phyloP scores from a whole-genome alignment of 208 protist genomes.

The Crithidia bombi region DNA sequence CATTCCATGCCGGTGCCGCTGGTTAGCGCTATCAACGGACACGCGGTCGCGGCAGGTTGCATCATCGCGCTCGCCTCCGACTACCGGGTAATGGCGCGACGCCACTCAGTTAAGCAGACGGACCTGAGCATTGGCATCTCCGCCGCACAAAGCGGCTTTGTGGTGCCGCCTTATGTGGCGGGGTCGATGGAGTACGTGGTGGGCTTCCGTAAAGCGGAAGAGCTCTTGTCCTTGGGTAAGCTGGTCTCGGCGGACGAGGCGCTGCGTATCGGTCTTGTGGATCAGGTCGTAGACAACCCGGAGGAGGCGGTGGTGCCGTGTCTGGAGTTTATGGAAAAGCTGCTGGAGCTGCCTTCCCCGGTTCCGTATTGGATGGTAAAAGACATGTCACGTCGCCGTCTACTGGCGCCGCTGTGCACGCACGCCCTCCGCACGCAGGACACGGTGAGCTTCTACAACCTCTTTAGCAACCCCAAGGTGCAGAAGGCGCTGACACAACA shows the following conservation, averaged over 20 bases:
- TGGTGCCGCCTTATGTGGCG: constrained; percentile 71
- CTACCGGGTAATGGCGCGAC: constrained; percentile 76
- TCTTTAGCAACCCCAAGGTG: constrained; percentile 60
- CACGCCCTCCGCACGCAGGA: constrained; percentile 59
- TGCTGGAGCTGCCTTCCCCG: constrained; percentile 48
- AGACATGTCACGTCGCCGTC: constrained; percentile 44
- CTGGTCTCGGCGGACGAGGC: constrained; percentile 63
- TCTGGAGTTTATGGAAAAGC: constrained; percentile 61
- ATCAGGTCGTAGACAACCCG: constrained; percentile 59
- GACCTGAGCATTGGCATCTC: constrained; percentile 72
- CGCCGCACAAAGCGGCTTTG: constrained; percentile 59
- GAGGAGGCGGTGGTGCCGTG: constrained; percentile 67
- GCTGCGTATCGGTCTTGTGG: constrained; percentile 58
- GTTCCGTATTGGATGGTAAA: constrained; percentile 75
- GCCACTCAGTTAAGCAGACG: constrained; percentile 16
- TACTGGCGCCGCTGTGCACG: constrained; percentile 62
- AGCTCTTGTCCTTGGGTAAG: constrained; percentile 49
- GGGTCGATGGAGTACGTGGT: constrained; percentile 64
- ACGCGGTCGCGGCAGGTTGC: constrained; percentile 68
- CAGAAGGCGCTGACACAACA: constrained; percentile 21
- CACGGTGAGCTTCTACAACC: constrained; percentile 53
- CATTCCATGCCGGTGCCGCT: constrained; percentile 71
- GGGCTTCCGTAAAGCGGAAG: constrained; percentile 64
- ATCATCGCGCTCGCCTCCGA: constrained; percentile 73
- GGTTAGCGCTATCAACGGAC: constrained; percentile 74